Base-by-base conservation (phyloP, 495 filamentous ascomycete genomes). In the Aspergillus egyptiacus region DNA sequence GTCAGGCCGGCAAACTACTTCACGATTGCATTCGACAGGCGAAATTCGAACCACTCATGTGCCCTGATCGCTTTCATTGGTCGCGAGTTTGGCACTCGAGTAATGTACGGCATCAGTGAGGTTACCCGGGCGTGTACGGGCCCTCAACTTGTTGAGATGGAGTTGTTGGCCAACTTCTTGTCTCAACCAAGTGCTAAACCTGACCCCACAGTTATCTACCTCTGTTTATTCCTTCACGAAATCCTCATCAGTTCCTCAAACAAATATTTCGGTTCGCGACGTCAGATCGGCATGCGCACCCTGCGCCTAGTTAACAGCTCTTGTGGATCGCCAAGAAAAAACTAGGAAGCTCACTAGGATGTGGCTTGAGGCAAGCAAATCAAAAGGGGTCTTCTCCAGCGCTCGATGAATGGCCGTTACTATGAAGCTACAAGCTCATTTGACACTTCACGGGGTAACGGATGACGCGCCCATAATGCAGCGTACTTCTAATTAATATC, bases 1-100 rank as follows among this genome's bases (percentile, higher is more conserved):
- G 18, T 44, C 41, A 44, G 18, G 27, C 13, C 41, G 28, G 41
- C 41, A 44, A 44, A 44, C 41, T 44, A 28, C 41, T 24, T 44
- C 10, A 3, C n/a, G 15, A 19, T n/a, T 33, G 41, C 41, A 44
- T 22, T 31, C 11, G 19, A 44, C 18, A 31, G 28, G 41, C 41
- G 20, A 33, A 11, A 44, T 44, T 28, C 11, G 19, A 33, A 44
- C 24, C 23, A 22, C 17, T 20, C 18, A 28, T 43, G 13, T 44
- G 41, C 11, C 41, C 24, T 17, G 17, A 14, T 19, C 33, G 28
- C 41, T 22, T 20, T 11, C 28, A 44, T 33, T 44, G 28, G 11
- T 44, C 18, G 9, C 17, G 41, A 31, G 7, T 32, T 23, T 6
- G 22, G 14, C 17, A 44, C 18, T 22, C 17, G 6, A 32, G 11